Evolutionary conservation across 2,329 filamentous ascomycete genomes (phyloP).

Genomic region (Xylaria sp.): DNA sequence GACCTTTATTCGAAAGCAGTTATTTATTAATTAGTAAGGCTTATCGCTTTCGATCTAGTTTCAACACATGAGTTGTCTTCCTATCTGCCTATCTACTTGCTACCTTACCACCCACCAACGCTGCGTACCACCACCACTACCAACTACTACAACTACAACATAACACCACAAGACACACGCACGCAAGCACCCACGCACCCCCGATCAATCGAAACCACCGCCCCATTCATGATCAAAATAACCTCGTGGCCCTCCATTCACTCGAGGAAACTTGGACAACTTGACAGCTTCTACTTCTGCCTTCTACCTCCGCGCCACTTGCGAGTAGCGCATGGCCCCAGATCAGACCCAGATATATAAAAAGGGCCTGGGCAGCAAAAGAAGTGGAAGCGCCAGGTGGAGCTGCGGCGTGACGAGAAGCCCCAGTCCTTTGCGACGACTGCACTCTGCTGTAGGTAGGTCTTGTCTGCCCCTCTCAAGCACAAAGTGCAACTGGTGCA

Average conservation of each 20-base stretch:
- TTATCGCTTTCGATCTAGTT: background rate
- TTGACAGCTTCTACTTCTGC: conserved; percentile 30
- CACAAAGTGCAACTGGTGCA: conserved; percentile 12
- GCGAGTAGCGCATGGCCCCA: conserved; percentile 29
- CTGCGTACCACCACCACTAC: background rate
- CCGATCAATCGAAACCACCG: conserved; percentile 10
- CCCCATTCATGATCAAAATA: conserved; percentile 15
- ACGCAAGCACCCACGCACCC: background rate
- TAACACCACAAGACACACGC: conserved; percentile 17
- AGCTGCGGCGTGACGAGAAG: conserved; percentile 26
- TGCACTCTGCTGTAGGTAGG: background rate
- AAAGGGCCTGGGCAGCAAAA: conserved; percentile 35
- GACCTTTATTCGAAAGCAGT: conserved; percentile 7
- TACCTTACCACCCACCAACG: background rate
- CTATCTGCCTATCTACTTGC: background rate
- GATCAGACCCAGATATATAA: conserved; percentile 16
- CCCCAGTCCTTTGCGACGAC: conserved; percentile 25
- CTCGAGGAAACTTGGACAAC: conserved; percentile 7
- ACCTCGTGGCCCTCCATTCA: conserved; percentile 34
- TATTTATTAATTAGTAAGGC: conserved; percentile 22
- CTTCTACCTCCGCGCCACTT: conserved; percentile 33
- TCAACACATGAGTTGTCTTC: conserved; percentile 7
- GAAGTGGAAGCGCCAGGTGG: conserved; percentile 35
- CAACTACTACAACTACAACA: conserved; percentile 28
- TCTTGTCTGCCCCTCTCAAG: conserved; percentile 11